Evolutionary conservation across 176 grass and related monocot genomes (phyloP), one percentile per base, ranked within the genome.

Genomic region (Microstegium vimineum): DNA sequence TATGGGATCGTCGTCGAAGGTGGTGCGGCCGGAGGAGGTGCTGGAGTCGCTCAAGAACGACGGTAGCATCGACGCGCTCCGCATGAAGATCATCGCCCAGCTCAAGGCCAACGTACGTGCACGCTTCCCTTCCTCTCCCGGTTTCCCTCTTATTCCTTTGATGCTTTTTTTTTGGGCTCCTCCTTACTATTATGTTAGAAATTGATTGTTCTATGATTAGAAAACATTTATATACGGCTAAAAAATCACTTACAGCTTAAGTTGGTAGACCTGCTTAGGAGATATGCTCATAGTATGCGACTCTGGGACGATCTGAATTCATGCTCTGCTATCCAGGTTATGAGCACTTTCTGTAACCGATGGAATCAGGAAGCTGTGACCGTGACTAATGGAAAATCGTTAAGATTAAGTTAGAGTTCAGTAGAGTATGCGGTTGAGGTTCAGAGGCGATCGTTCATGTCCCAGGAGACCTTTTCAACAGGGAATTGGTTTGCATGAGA

Each of bases 81-180:
- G 96, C 65, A 90, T 95, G 93, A 99, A 99, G 83, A 93, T 99
- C 56, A 93, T 95, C 62, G 88, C 94, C 62, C 91, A 95, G 76
- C 89, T 99, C 46, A 99, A 99, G 88, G 96, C 93, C 38, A 92
- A 99, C 83, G 93, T 99, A 83, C 89, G 86, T 26, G 7, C 15
- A 11, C 37, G 16, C 40, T 13, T 6, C 46, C 11, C 36, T 23
- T 1, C 69, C 38, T 54, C 35, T 27, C n/a, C 34, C 5, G 35
- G 68, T n/a, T 82, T 20, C 30, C 51, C 32, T 80, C 34, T 5
- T 71, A 10, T 3, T 43, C 27, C 51, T 15, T 62, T 38, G 38
- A 43, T 31, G 23, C 28, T 46, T 18, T 66, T 38, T 0, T 69
- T 18, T 30, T 14, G n/a, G n/a, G 27, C 61, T 40, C 28, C n/a